Base-by-base conservation (phyloP, 441 rosid genomes). In the Corymbia calophylla region DNA sequence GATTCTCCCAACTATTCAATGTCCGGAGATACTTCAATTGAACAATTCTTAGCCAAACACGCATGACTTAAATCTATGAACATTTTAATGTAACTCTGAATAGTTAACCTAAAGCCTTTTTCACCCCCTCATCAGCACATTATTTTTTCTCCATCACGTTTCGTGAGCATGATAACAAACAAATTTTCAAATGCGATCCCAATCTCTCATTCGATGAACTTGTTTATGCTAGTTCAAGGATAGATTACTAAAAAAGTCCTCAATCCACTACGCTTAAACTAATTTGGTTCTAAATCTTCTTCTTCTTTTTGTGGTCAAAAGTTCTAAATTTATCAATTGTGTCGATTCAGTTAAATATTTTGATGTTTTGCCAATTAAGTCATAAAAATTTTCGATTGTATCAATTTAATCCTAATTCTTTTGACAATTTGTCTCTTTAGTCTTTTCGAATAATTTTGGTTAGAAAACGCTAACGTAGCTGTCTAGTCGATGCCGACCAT, bases 371-470 rank as follows among this genome's bases (percentile, higher is more conserved):
- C 44, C 44, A 39, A 39, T 39, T 39, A 39, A 39, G 44, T 39
- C 44, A 5, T 39, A 39, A 39, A 39, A 39, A 5, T 39, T 39
- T 39, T 4, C 44, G 5, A 10, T 58, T 58, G 0, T 58, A 0
- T 25, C n/a, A 58, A 58, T 58, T 58, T 6, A 25, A 10, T 58
- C 7, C 19, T 58, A 58, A 58, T 4, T 0, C 1, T 58, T 58
- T 58, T 58, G 25, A 25, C 25, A 0, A 25, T 58, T 58, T 58
- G 3, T 3, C 29, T 23, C 25, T 58, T 58, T 6, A 58, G n/a
- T 0, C 13, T 2, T 58, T 23, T 3, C 0, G 11, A 58, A 1
- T 0, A 25, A 10, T 58, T 58, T 58, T 58, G 3, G 4, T 58
- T 0, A 0, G 0, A 25, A 58, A 14, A 39, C 44, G 6, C 44